These are phyloP conservation scores for Calocera viscosa DNA, from an alignment of 768 basidiomycete species.

Conservation along the genomic window DNA sequence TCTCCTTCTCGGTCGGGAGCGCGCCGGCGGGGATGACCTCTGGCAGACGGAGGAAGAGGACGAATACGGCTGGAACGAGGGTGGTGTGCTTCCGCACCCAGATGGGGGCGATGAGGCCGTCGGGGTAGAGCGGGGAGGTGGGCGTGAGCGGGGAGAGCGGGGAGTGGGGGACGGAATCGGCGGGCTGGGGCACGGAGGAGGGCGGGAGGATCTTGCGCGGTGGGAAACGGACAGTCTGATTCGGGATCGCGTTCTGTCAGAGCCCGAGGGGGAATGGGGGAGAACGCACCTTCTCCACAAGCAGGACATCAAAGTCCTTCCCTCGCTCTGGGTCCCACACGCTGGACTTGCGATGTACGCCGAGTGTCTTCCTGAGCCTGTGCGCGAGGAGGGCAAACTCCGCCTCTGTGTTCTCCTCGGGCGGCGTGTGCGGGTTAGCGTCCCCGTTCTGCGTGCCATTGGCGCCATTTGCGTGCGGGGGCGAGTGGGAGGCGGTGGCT, in stretches of 20 bases:
- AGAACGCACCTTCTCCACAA: conserved; percentile 58
- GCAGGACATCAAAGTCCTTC: conserved; percentile 57
- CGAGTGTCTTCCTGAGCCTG: conserved; percentile 58
- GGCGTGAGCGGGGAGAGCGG: conserved; percentile 87
- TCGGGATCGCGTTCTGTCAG: background rate
- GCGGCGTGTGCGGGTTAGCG: conserved; percentile 20
- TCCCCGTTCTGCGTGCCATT: conserved; percentile 3
- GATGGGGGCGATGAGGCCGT: conserved; percentile 92
- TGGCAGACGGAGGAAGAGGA: conserved; percentile 74
- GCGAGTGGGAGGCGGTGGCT: conserved; percentile 14
- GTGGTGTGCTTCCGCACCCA: conserved; percentile 96
- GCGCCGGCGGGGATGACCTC: conserved; percentile 40
- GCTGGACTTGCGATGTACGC: conserved; percentile 20
- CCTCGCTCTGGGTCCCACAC: conserved; percentile 25
- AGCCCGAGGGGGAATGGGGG: background rate
- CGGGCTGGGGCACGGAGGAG: conserved; percentile 44
- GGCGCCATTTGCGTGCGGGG: conserved; percentile 14
- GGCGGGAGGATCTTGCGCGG: conserved; percentile 60
- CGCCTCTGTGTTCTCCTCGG: conserved; percentile 35
- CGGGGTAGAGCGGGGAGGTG: conserved; percentile 80
- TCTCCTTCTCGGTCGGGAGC: conserved; percentile 28
- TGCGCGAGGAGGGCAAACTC: conserved; percentile 43
- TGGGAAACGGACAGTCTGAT: conserved; percentile 63
- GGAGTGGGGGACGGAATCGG: conserved; percentile 47
- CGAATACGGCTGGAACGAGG: conserved; percentile 84